These are phyloP conservation scores for Cyclotella cryptica DNA, from an alignment of 108 stramenopile species.

Conservation along the genomic window DNA sequence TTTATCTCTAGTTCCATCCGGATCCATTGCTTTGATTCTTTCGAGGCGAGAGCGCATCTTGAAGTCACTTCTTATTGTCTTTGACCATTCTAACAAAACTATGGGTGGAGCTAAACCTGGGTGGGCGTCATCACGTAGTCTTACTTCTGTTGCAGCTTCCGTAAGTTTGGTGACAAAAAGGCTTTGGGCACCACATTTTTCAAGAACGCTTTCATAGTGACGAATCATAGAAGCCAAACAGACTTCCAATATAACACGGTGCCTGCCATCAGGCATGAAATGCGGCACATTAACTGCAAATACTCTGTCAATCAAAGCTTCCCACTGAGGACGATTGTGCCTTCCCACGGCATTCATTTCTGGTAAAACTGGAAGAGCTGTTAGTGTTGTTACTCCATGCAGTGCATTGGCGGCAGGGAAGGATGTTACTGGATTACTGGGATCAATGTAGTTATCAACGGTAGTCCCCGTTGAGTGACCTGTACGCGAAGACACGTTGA, in stretches of 20 bases:
- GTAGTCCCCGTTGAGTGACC: background rate
- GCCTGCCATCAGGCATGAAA: background rate
- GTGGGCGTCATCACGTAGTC: background rate
- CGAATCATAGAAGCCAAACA: too few relatives aligned
- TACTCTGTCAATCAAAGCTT: background rate
- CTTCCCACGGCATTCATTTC: background rate
- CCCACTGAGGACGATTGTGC: background rate
- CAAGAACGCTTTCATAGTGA: background rate
- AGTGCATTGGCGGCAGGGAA: slow-evolving; percentile 17
- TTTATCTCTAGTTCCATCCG: background rate
- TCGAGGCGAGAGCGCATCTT: background rate
- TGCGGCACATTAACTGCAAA: background rate
- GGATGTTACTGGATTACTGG: background rate
- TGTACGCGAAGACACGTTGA: background rate
- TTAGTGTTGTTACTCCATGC: background rate
- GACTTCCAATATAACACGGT: background rate
- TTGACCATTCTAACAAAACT: background rate
- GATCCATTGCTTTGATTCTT: slow-evolving; percentile 10
- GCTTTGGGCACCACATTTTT: background rate
- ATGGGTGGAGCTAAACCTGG: background rate
- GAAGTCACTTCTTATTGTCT: background rate
- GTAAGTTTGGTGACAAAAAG: background rate
- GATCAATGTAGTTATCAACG: background rate
- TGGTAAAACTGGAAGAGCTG: background rate
- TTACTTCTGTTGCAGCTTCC: background rate